Conservation (phyloP, 2,329 filamentous ascomycete species). For the Colletotrichum chlorophyti region DNA sequence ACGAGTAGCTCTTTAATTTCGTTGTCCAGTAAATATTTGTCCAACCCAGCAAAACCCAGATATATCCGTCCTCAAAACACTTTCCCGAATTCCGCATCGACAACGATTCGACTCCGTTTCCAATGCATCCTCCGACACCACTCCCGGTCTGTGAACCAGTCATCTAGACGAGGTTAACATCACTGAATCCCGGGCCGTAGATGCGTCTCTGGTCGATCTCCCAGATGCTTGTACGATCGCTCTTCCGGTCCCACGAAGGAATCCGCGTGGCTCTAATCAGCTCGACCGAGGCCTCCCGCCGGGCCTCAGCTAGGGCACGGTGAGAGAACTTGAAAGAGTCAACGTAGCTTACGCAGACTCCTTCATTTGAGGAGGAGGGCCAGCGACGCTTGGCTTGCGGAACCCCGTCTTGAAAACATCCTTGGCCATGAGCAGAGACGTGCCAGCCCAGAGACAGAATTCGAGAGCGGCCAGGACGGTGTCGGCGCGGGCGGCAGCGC, state of each 20-base stretch:
- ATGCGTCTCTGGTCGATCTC: constrained; percentile 25
- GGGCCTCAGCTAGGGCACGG: constrained; percentile 15
- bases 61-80: too few species aligned
- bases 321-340: constrained; percentile 22
- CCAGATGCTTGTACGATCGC: constrained; percentile 13
- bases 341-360: constrained; percentile 28
- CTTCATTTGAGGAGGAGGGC: constrained; percentile 30
- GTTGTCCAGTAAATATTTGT: background rate
- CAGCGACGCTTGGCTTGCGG: constrained; percentile 36
- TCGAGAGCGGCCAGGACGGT: constrained; percentile 60
- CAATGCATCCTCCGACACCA: background rate
- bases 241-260: constrained; percentile 23
- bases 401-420: constrained; percentile 54
- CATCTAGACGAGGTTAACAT: constrained; percentile 30
- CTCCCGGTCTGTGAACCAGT: background rate
- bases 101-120: too few species aligned
- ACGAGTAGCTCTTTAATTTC: too few species aligned
- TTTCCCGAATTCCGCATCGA: background rate
- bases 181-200: constrained; percentile 27
- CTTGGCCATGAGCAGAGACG: constrained; percentile 52
- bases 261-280: constrained; percentile 18
- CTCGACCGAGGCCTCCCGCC: constrained; percentile 23
- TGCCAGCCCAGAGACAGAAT: constrained; percentile 60
- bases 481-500: constrained; percentile 60
- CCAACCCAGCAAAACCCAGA: background rate